Percentiles rank a stretch among this genome's conserved stretches.
phyloP scores from a whole-genome alignment of 129 eudicot species.

The Centella asiatica region DNA sequence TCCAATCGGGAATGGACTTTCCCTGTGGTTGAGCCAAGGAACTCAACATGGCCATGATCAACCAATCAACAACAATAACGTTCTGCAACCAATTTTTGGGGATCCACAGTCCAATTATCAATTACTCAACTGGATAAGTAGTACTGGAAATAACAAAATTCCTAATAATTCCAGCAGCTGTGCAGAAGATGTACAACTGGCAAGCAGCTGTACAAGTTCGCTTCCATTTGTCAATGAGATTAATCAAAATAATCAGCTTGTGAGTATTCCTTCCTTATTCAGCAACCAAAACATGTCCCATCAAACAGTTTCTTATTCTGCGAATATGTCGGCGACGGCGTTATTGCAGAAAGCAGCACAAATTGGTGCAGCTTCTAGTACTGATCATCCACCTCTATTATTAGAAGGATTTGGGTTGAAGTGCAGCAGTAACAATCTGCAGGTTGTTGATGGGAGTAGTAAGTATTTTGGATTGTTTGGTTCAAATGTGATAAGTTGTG shows the following conservation, averaged over 20 bases:
- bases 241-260: conserved; percentile 2
- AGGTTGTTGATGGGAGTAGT: conserved; percentile 27
- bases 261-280: conserved; percentile 48
- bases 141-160: conserved; percentile 25
- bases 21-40: conserved; percentile 37
- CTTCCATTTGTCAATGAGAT: background rate
- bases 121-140: conserved; percentile 29
- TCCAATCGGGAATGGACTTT: conserved; percentile 26
- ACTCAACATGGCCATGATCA: conserved; percentile 11
- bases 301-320: conserved; percentile 24
- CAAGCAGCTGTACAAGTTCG: conserved; percentile 3
- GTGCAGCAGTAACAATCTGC: conserved; percentile 18
- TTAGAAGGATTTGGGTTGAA: conserved; percentile 39
- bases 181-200: background rate
- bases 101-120: conserved; percentile 29
- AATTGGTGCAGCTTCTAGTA: too few species aligned
- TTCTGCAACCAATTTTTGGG: conserved; percentile 19
- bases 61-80: too few species aligned
- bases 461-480: conserved; percentile 42
- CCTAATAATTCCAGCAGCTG: conserved; percentile 2
- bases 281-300: conserved; percentile 29
- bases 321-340: too few species aligned
- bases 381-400: too few species aligned
- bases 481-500: conserved; percentile 21
- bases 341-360: too few species aligned